phyloP scores from a whole-genome alignment of 768 basidiomycete species.

The Rhodotorula graminis region DNA sequence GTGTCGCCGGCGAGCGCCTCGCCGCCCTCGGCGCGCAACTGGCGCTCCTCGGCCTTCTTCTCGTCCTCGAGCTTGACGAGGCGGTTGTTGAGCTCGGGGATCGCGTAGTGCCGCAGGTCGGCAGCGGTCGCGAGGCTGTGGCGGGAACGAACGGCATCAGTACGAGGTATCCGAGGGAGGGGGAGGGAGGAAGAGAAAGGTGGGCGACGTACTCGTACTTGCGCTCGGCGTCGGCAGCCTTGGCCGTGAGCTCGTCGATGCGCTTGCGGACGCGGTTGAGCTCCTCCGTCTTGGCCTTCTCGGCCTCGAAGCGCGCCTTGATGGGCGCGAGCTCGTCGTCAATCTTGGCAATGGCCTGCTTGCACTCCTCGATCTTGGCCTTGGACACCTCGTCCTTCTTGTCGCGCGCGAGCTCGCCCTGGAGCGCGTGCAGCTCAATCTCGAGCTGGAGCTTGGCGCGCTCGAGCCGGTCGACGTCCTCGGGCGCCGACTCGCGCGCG shows the following conservation, averaged over 20 bases:
- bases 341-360: constrained; percentile 66
- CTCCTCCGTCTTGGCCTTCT: constrained; percentile 53
- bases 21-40: constrained; percentile 42
- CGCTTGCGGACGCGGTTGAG: constrained; percentile 67
- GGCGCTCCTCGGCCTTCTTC: constrained; percentile 63
- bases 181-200: background rate
- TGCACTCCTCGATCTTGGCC: constrained; percentile 58
- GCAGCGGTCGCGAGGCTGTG: constrained; percentile 62
- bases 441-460: constrained; percentile 83
- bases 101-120: constrained; percentile 83
- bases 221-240: constrained; percentile 88
- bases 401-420: constrained; percentile 60
- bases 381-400: constrained; percentile 85
- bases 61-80: constrained; percentile 56
- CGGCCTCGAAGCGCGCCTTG: constrained; percentile 45
- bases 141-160: background rate
- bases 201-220: constrained; percentile 53
- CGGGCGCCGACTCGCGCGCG: constrained; percentile 87
- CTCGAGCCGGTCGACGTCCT: constrained; percentile 85
- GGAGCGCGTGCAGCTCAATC: constrained; percentile 89
- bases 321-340: constrained; percentile 50
- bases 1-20: constrained; percentile 39
- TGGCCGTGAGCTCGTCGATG: constrained; percentile 86
- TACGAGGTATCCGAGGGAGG: constrained; percentile 11
- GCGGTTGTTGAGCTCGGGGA: constrained; percentile 72